Evolutionary conservation across 345 rosid genomes (phyloP).

Genomic region (Chamaenerion angustifolium): DNA sequence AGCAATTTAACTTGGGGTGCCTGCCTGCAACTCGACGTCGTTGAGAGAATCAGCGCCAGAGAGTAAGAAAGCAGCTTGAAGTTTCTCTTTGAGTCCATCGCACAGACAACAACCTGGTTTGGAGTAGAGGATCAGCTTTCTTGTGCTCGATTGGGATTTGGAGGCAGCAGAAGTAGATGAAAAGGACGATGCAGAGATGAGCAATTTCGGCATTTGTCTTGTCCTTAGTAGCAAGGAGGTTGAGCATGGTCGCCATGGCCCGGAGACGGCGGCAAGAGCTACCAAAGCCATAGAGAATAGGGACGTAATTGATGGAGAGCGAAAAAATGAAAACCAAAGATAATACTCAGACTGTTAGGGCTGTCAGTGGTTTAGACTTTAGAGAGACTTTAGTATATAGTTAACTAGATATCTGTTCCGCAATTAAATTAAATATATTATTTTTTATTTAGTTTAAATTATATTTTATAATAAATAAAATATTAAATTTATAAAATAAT

Average conservation of each 20-base stretch:
- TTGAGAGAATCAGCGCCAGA: slow-evolving; percentile 49
- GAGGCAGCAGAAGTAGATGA: slow-evolving; percentile 16
- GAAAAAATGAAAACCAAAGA: too few relatives aligned
- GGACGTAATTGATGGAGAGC: too few relatives aligned
- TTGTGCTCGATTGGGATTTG: slow-evolving; percentile 12
- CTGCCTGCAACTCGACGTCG: slow-evolving; percentile 62
- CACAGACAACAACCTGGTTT: slow-evolving; percentile 91
- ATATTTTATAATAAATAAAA: too few relatives aligned
- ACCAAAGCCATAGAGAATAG: slow-evolving; percentile 8
- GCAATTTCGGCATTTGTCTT: slow-evolving; percentile 15
- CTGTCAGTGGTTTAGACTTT: too few relatives aligned
- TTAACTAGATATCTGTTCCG: too few relatives aligned
- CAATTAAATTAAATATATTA: too few relatives aligned
- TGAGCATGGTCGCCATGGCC: slow-evolving; percentile 13
- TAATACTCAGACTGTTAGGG: too few relatives aligned
- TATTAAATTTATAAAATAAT: too few relatives aligned
- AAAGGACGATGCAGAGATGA: slow-evolving; percentile 17
- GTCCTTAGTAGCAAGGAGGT: slow-evolving; percentile 15
- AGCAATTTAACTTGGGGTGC: too few relatives aligned
- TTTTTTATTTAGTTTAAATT: too few relatives aligned
- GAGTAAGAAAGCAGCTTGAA: slow-evolving; percentile 58
- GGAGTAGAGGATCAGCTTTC: slow-evolving; percentile 60
- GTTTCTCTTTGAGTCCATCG: slow-evolving; percentile 92
- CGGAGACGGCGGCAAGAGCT: slow-evolving; percentile 18
- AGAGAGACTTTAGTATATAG: too few relatives aligned